phyloP scores from a whole-genome alignment of 148 eudicot genomes.

The Camellia sinensis region DNA sequence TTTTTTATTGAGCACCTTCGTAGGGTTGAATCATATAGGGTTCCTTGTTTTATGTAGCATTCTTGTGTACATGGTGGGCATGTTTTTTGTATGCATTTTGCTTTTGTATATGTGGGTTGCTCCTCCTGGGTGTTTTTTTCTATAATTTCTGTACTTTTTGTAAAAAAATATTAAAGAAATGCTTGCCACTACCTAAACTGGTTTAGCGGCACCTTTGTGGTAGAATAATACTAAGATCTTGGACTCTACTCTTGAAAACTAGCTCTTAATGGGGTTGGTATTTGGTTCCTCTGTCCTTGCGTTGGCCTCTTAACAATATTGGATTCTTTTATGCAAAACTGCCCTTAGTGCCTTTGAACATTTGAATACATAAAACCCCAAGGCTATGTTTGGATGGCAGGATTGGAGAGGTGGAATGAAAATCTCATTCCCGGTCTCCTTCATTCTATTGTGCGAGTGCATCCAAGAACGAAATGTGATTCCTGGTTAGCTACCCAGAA shows the following conservation, averaged over 20 bases:
- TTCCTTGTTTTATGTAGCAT: not conserved
- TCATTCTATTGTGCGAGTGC: too few relatives aligned
- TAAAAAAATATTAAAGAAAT: not conserved
- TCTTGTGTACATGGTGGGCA: not conserved
- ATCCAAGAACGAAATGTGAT: too few relatives aligned
- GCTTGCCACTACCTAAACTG: not conserved
- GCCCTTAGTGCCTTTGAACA: not conserved
- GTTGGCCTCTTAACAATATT: not conserved
- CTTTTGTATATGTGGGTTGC: not conserved
- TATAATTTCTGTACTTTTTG: not conserved
- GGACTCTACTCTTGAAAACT: not conserved
- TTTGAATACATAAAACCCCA: not conserved
- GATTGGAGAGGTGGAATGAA: too few relatives aligned
- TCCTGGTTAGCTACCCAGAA: too few relatives aligned
- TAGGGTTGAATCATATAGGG: not conserved
- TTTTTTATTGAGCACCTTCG: not conserved
- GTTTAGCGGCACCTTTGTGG: not conserved
- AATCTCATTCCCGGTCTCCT: too few relatives aligned
- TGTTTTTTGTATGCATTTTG: not conserved
- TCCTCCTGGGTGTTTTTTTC: not conserved
- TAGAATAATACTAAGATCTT: not conserved
- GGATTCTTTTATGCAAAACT: not conserved
- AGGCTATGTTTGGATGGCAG: too few relatives aligned
- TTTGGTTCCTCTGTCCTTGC: not conserved
- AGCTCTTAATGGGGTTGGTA: not conserved